Conservation (phyloP, 2,329 filamentous ascomycete genomes). For the Rugonectria rugulosa region DNA sequence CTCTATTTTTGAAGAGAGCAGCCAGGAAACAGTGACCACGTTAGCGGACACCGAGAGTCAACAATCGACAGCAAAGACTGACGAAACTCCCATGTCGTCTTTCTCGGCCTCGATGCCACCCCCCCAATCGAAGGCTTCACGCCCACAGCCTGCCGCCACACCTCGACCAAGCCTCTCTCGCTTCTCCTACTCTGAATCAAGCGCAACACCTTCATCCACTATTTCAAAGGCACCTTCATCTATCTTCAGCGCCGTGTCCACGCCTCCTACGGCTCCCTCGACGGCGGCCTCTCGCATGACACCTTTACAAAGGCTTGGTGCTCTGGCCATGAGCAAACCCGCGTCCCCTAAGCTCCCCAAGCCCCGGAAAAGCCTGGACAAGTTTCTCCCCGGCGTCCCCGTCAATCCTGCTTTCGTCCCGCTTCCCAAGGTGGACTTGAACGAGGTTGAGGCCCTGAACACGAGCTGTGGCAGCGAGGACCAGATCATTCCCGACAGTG, state of each 20-base stretch:
- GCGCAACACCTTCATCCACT: constrained; percentile 46
- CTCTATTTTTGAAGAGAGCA: constrained; percentile 55
- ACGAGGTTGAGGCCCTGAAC: constrained; percentile 62
- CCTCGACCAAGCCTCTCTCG: constrained; percentile 43
- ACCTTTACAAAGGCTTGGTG: constrained; percentile 62
- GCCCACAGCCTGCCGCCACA: constrained; percentile 35
- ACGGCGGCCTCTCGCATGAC: constrained; percentile 55
- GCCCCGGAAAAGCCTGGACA: constrained; percentile 35
- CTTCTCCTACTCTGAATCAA: constrained; percentile 44
- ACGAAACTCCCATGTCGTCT: constrained; percentile 32
- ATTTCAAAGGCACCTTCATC: constrained; percentile 44
- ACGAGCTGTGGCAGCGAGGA: constrained; percentile 62
- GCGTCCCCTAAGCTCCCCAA: constrained; percentile 42
- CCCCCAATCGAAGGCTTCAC: constrained; percentile 32
- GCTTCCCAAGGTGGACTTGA: constrained; percentile 61
- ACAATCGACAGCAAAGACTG: constrained; percentile 29
- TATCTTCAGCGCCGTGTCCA: constrained; percentile 46
- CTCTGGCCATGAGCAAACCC: constrained; percentile 47
- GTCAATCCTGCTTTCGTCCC: constrained; percentile 64
- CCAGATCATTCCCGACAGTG: constrained; percentile 61
- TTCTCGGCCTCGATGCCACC: constrained; percentile 41
- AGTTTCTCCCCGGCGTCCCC: constrained; percentile 47
- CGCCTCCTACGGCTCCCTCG: constrained; percentile 52
- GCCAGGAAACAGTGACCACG: constrained; percentile 33
- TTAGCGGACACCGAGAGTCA: constrained; percentile 31